phyloP scores from a whole-genome alignment of 352 stramenopile genomes.

The Plasmopara muralis region DNA sequence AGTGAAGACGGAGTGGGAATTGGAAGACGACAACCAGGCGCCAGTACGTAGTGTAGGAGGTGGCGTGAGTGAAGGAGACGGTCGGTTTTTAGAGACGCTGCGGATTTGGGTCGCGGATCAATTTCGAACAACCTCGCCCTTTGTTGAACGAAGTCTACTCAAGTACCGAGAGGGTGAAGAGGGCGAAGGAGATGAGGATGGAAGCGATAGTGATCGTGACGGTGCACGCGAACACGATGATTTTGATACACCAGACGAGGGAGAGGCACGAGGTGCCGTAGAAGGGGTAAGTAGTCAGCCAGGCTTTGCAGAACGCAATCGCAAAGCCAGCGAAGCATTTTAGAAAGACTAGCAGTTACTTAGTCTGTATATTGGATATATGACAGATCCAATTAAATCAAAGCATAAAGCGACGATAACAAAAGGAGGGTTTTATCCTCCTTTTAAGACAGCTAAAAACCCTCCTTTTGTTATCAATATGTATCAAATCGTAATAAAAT shows the following conservation, averaged over 20 bases:
- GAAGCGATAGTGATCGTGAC: conserved; percentile 12
- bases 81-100: conserved; percentile 69
- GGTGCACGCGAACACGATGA: conserved; percentile 9
- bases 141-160: conserved; percentile 76
- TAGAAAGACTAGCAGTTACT: conserved; percentile 18
- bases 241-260: conserved; percentile 4
- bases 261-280: conserved; percentile 8
- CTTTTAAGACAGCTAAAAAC: no score
- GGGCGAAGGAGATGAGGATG: conserved; percentile 37
- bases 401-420: background rate
- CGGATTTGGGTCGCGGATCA: conserved; percentile 83
- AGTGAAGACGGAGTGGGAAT: conserved; percentile 81
- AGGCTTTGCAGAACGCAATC: conserved; percentile 45
- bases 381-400: conserved; percentile 4
- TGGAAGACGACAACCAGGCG: conserved; percentile 66
- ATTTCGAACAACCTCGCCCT: conserved; percentile 80
- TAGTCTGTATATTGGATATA: conserved; percentile 5
- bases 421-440: no score
- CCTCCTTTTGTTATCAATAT: no score
- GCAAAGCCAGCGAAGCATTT: conserved; percentile 51
- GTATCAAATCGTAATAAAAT: no score
- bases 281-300: conserved; percentile 37
- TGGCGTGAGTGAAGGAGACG: conserved; percentile 56
- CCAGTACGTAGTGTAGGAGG: conserved; percentile 55
- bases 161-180: conserved; percentile 70